Evolutionary conservation across 306 rosid species (phyloP), one percentile per base, ranked within the genome.

Genomic region (Cotoneaster glaucophyllus): DNA sequence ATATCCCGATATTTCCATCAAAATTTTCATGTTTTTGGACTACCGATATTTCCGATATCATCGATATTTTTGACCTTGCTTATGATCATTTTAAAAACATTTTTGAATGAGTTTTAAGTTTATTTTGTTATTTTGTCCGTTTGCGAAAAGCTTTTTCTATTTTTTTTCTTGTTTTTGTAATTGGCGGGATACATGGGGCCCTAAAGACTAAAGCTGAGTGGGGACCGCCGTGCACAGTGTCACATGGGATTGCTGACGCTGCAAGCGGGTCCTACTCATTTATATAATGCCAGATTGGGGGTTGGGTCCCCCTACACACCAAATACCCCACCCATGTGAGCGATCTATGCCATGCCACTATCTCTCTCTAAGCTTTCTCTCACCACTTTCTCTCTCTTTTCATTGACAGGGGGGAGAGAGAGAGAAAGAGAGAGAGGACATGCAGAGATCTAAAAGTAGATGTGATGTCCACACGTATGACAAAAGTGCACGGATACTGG

Each of bases 231-330:
- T 1, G 81, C 86, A 66, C 81, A 64, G 45, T 67, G 59, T 87
- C 94, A 89, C 94, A 91, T 91, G 92, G 89, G 81, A 50, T n/a
- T 76, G 85, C 93, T 86, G 92, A 89, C 91, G 85, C 84, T 52
- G 81, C 82, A 22, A 11, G 78, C 64, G 86, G 91, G 87, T 54
- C 87, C 79, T 18, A 19, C 43, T 11, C 69, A 83, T 85, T 82
- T 83, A 89, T 82, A 80, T 83, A 71, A 69, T 77, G 91, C 85
- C 88, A 84, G 92, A 77, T 83, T 83, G 85, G 74, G 70, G 32
- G 12, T 43, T 69, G 79, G 96, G 98, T 56, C 26, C 26, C 93
- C 26, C 93, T 26, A 94, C 91, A n/a, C 73, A 81, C 69, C 72
- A 74, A 77, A 65, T 65, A 73, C 80, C 84, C 85, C 77, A 74